Base-by-base conservation (phyloP, 2,329 filamentous ascomycete species). In the Fusarium sp. region DNA sequence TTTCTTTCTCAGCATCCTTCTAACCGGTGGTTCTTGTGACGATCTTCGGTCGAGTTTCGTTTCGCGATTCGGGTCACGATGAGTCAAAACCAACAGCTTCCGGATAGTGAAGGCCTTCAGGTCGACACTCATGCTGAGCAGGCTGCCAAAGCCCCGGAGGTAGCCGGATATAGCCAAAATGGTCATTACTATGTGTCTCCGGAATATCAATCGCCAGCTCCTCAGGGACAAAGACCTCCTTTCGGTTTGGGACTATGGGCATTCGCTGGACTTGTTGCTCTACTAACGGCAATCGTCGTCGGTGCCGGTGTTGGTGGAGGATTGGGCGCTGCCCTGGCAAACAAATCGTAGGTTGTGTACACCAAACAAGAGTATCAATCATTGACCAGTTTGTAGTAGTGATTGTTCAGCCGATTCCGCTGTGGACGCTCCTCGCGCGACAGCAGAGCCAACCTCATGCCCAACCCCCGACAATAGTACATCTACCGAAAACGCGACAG, bases 241-340 rank as follows among this genome's bases (percentile, higher is more conserved):
- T 71, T 71, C 20, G 68, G 68, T n/a, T 53, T 71, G 2, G 68
- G 68, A 16, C 34, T 69, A 7, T 71, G 68, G 68, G 57, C 68
- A 3, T 71, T 71, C 12, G 59, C 63, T 18, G 68, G 59, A 4
- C 53, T 71, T 21, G 50, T 71, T 20, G 68, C 64, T 11, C 27
- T 71, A 37, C 28, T 59, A 4, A 71, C 63, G 1, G 68, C 68
- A 12, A 71, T 71, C 4, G 23, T 71, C 10, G 68, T 71, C 2
- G 68, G 68, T 28, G 68, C 59, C 3, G 68, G 68, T 21, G 59
- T 71, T 9, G 68, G 68, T 14, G 68, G 68, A 37, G 68, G 68
- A 43, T 30, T 71, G 10, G 68, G 68, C 6, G 68, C 63, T 25
- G 68, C 68, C 20, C 25, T 71, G 32, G 63, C 63, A 10, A 65